Evolutionary conservation across 2,329 filamentous ascomycete species (phyloP).

Genomic region (Penicillium paneum): DNA sequence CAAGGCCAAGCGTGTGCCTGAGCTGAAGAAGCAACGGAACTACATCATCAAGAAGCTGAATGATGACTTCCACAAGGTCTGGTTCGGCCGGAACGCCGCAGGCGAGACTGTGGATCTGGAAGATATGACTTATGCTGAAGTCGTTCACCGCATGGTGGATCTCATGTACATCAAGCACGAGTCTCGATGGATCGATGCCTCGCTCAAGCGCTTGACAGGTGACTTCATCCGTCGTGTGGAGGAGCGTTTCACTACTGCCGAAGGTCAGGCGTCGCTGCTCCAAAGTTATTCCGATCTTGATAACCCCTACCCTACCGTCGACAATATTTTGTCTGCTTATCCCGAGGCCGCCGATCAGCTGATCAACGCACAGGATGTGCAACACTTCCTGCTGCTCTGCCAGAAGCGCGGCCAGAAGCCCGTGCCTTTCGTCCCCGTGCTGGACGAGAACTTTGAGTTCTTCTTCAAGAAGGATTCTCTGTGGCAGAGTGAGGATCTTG

Average conservation of each 20-base stretch:
- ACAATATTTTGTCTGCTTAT: conserved; percentile 76
- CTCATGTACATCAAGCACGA: conserved; percentile 91
- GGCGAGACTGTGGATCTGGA: conserved; percentile 83
- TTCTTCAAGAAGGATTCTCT: conserved; percentile 99
- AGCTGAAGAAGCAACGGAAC: conserved; percentile 81
- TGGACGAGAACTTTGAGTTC: conserved; percentile 97
- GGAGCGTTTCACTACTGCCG: conserved; percentile 79
- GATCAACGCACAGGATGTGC: conserved; percentile 97
- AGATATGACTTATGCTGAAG: conserved; percentile 92
- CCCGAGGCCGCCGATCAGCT: conserved; percentile 85
- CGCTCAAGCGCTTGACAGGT: conserved; percentile 76
- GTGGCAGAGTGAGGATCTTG: conserved; percentile 97
- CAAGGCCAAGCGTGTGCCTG: conserved; percentile 85
- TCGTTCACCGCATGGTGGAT: conserved; percentile 81
- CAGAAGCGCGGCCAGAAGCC: conserved; percentile 92
- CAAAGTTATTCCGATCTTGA: conserved; percentile 88
- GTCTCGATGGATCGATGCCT: conserved; percentile 84
- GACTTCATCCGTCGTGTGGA: conserved; percentile 97
- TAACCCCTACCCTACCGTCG: conserved; percentile 72
- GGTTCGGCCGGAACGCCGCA: conserved; percentile 83
- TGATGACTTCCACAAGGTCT: conserved; percentile 94
- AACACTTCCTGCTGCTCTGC: conserved; percentile 92
- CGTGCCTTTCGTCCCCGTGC: conserved; percentile 88
- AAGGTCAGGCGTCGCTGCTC: conserved; percentile 73
- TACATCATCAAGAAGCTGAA: conserved; percentile 96